Conservation (phyloP, 139 green algal genomes). For the Protoeuglena noctilucae region DNA sequence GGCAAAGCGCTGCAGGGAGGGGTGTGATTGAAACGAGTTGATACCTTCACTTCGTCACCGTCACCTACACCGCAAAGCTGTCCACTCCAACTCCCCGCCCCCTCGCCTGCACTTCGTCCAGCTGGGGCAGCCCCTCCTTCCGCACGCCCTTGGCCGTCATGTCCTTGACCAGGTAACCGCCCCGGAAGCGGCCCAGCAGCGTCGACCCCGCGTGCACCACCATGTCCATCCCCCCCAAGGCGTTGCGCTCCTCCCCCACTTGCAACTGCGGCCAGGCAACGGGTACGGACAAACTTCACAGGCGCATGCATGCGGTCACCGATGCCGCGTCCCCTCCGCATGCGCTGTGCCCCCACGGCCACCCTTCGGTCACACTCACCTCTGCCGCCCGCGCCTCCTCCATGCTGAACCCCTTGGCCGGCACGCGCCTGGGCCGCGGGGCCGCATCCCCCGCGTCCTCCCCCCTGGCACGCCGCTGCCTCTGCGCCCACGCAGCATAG, state of each 20-base stretch:
- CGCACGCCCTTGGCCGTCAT: not conserved
- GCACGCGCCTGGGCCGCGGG: not conserved
- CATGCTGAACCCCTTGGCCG: not conserved
- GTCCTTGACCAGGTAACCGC: too few relatives aligned
- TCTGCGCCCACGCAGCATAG: not conserved
- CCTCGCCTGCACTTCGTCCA: not conserved
- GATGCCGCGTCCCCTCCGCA: not conserved
- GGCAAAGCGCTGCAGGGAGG: too few relatives aligned
- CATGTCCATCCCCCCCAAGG: too few relatives aligned
- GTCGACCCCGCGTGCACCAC: too few relatives aligned
- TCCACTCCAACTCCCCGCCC: not conserved
- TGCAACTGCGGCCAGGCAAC: conserved; percentile 1
- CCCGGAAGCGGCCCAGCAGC: too few relatives aligned
- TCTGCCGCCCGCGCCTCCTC: not conserved
- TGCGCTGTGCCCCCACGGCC: not conserved
- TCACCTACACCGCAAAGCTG: not conserved
- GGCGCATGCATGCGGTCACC: not conserved
- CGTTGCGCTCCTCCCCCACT: not conserved
- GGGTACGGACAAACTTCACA: not conserved
- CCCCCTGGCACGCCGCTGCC: not conserved
- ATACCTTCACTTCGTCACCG: too few relatives aligned
- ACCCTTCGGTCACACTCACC: not conserved
- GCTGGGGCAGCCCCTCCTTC: not conserved
- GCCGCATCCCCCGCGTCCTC: not conserved
- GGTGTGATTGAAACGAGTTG: too few relatives aligned